Evolutionary conservation across 106 monocot genomes (phyloP).

Genomic region (Dendrobium huoshanense): DNA sequence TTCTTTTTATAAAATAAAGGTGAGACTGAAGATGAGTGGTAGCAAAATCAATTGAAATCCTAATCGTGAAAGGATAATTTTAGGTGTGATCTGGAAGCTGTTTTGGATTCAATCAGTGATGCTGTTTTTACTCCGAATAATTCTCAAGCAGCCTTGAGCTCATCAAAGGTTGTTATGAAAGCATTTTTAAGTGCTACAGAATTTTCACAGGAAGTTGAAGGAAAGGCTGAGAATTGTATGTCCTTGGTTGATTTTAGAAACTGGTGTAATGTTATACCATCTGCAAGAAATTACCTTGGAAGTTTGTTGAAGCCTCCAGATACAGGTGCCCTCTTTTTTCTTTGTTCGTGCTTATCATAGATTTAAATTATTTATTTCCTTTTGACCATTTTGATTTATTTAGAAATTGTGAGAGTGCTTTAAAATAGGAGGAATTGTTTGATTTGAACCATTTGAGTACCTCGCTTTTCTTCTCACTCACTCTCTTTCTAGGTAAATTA

Average conservation of each 20-base stretch:
- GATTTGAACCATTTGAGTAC: neutral
- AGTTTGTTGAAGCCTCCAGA: conserved; percentile 68
- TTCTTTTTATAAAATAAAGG: neutral
- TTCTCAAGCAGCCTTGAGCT: conserved; percentile 17
- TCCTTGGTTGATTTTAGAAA: conserved; percentile 63
- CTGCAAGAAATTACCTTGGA: conserved; percentile 69
- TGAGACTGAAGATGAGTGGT: neutral
- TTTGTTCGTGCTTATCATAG: neutral
- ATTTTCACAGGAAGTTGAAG: conserved; percentile 51
- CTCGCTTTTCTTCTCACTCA: neutral
- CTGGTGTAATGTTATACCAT: conserved; percentile 70
- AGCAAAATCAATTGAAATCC: neutral
- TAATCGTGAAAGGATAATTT: neutral
- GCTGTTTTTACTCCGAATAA: conserved; percentile 36
- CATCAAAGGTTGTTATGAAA: conserved; percentile 20
- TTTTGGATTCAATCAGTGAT: conserved; percentile 56
- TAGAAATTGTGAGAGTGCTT: neutral
- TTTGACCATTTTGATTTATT: conserved; percentile 1
- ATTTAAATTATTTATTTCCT: neutral
- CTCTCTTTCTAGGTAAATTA: neutral
- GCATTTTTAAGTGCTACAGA: conserved; percentile 55
- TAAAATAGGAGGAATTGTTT: neutral
- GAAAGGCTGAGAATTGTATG: conserved; percentile 32
- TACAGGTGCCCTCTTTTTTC: conserved; percentile 34
- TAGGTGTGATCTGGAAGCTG: conserved; percentile 82